These are phyloP conservation scores for Penicillium sp. DNA, from an alignment of 2,329 filamentous ascomycete species.

Conservation along the genomic window DNA sequence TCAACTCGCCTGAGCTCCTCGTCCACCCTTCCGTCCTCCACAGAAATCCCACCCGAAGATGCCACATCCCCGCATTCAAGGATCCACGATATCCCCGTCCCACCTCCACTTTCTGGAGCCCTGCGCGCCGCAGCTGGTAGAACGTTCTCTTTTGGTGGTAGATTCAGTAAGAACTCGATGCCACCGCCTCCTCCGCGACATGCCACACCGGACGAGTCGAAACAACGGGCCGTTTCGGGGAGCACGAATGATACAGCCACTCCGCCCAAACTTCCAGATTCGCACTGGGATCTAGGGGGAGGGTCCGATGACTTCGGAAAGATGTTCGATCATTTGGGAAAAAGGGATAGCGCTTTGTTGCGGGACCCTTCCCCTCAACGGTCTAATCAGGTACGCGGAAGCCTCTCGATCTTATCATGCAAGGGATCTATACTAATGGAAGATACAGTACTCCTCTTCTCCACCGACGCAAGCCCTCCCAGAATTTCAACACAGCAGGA, in stretches of 20 bases:
- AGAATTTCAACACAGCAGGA: conserved; percentile 26
- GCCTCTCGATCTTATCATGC: neutral
- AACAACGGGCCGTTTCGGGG: conserved; percentile 55
- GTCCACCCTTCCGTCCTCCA: conserved; percentile 60
- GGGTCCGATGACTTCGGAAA: conserved; percentile 52
- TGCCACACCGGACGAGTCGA: conserved; percentile 30
- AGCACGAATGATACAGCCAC: conserved; percentile 58
- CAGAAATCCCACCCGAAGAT: conserved; percentile 50
- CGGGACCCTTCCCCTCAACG: conserved; percentile 28
- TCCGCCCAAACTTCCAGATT: conserved; percentile 56
- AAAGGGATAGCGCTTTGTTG: conserved; percentile 32
- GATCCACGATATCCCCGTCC: conserved; percentile 48
- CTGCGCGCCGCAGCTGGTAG: conserved; percentile 54
- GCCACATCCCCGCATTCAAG: conserved; percentile 42
- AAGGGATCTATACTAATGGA: conserved; percentile 25
- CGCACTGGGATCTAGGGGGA: conserved; percentile 45
- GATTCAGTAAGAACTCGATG: conserved; percentile 38
- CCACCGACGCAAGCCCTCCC: conserved; percentile 23
- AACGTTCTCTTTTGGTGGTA: conserved; percentile 59
- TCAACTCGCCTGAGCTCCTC: conserved; percentile 60
- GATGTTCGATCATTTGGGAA: conserved; percentile 56
- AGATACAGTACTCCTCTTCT: conserved; percentile 29
- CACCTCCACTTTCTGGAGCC: conserved; percentile 45
- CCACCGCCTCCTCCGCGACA: conserved; percentile 26
- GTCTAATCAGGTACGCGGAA: conserved; percentile 27